Evolutionary conservation across 2,329 filamentous ascomycete genomes (phyloP).

Genomic region (Alternaria burnsii): DNA sequence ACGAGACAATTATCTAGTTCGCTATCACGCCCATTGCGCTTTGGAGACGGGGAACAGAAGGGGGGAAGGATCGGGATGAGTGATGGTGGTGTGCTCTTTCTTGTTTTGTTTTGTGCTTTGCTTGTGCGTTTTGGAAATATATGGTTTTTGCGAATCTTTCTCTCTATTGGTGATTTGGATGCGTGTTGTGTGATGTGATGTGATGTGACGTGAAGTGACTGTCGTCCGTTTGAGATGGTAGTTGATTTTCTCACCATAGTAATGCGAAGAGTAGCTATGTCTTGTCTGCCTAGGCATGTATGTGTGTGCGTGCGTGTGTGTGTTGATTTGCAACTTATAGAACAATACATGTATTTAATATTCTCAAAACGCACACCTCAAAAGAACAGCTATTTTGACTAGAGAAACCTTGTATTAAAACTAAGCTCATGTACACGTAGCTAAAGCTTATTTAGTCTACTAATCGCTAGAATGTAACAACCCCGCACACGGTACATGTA

Average conservation of each 20-base stretch:
- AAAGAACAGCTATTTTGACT: too few species aligned
- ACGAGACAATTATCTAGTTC: constrained; percentile 27
- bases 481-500: too few species aligned
- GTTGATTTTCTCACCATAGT: neutral
- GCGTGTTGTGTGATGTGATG: neutral
- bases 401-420: too few species aligned
- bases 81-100: constrained; percentile 12
- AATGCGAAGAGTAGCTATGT: neutral
- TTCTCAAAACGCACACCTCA: too few species aligned
- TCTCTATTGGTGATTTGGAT: neutral
- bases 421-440: too few species aligned
- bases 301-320: too few species aligned
- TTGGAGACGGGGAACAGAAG: constrained; percentile 19
- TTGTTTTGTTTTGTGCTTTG: constrained; percentile 12
- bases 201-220: fast-evolving
- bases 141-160: neutral
- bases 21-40: constrained; percentile 32
- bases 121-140: neutral
- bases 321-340: too few species aligned
- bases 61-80: constrained; percentile 7
- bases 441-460: too few species aligned
- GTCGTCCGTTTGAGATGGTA: neutral
- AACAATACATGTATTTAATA: too few species aligned
- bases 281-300: too few species aligned
- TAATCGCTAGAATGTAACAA: too few species aligned